A percentile compares a stretch with the other conserved stretches of the same genome.
Conservation (phyloP, 164 flowering plant genomes). For the Vitis vinifera region DNA sequence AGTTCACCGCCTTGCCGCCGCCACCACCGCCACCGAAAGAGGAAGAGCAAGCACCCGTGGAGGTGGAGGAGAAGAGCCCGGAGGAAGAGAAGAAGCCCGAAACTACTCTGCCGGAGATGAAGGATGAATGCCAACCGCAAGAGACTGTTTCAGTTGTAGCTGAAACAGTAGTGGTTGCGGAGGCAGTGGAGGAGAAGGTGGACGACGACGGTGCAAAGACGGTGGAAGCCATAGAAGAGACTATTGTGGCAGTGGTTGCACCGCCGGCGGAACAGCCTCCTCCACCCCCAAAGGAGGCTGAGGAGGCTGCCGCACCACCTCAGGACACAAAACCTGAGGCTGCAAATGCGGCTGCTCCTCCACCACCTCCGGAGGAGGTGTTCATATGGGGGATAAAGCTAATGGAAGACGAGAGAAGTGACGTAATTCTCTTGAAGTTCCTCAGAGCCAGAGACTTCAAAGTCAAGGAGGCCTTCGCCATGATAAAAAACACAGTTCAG, state of each 20-base stretch:
- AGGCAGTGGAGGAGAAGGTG: slow-evolving; percentile 6
- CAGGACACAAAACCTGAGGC: background rate
- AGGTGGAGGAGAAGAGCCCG: background rate
- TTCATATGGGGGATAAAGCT: slow-evolving; percentile 39
- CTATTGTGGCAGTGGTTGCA: slow-evolving; percentile 39
- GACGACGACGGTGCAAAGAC: slow-evolving; percentile 58
- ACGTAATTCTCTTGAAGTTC: slow-evolving; percentile 33
- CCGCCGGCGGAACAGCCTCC: background rate
- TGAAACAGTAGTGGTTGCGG: slow-evolving; percentile 7
- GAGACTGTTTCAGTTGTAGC: slow-evolving; percentile 9
- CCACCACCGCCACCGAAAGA: slow-evolving; percentile 23
- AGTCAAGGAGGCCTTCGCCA: slow-evolving; percentile 26
- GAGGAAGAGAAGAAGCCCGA: slow-evolving; percentile 6
- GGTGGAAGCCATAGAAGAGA: slow-evolving; percentile 58
- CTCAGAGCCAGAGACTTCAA: slow-evolving; percentile 38
- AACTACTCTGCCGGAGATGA: slow-evolving; percentile 7
- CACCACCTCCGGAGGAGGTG: slow-evolving; percentile 16
- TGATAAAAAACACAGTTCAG: slow-evolving; percentile 26
- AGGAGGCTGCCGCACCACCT: slow-evolving; percentile 2
- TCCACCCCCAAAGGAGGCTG: background rate
- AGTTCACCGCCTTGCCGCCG: slow-evolving; percentile 42
- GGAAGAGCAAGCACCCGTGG: slow-evolving; percentile 16
- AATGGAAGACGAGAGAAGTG: slow-evolving; percentile 30
- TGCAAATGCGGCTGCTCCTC: background rate
- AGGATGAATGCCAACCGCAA: background rate